Conservation (phyloP, 2,329 filamentous ascomycete genomes). For the Hypocreales sp. region DNA sequence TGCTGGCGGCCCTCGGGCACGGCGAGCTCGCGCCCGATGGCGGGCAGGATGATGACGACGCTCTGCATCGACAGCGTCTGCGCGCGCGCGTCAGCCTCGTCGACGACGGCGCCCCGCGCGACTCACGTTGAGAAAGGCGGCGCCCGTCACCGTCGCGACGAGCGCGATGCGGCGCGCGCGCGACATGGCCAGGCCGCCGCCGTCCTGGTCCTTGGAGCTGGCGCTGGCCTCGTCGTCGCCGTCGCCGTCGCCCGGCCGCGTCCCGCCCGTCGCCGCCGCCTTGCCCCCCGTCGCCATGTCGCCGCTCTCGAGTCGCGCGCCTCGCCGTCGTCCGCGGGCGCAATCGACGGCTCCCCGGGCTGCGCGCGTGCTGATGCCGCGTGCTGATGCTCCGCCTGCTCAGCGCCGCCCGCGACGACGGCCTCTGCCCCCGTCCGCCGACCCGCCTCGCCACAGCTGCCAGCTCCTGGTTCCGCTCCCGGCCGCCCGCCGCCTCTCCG, state of each 20-base stretch:
- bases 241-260: not conserved
- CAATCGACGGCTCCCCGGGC: no score
- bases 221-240: not conserved
- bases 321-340: no score
- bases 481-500: no score
- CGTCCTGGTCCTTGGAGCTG: slow-evolving; percentile 6
- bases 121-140: slow-evolving; percentile 37
- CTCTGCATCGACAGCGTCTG: slow-evolving; percentile 42
- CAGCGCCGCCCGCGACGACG: not conserved
- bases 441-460: no score
- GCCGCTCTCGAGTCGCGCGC: not conserved
- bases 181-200: slow-evolving; percentile 22
- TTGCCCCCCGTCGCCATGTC: not conserved
- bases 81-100: not conserved
- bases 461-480: no score
- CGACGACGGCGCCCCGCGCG: not conserved
- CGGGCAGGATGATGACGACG: slow-evolving; percentile 46
- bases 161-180: slow-evolving; percentile 37
- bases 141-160: slow-evolving; percentile 37
- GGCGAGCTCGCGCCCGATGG: slow-evolving; percentile 37
- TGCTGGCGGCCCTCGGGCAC: slow-evolving; percentile 45
- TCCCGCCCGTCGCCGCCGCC: no score
- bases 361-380: no score
- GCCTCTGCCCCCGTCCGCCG: no score
- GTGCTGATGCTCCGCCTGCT: no score